phyloP scores from a whole-genome alignment of 2,329 filamentous ascomycete genomes.

The Colletotrichum sp. region DNA sequence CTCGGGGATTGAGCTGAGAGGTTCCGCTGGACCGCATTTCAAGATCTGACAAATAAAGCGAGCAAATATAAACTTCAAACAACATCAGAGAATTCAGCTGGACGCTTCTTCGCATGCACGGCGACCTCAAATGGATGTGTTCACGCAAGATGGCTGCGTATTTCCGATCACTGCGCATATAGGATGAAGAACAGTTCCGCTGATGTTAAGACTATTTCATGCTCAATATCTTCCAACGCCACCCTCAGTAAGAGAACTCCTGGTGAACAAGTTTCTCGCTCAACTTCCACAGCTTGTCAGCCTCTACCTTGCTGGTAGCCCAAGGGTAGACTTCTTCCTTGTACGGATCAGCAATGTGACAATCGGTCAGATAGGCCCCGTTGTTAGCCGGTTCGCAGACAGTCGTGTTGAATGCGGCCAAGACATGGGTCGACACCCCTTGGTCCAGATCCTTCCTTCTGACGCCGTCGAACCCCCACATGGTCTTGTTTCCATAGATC shows the following conservation, averaged over 20 bases:
- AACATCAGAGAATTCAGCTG: no score
- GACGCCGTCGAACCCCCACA: neutral
- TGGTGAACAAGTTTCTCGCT: neutral
- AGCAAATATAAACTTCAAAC: no score
- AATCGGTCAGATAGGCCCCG: neutral
- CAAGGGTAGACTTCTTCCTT: neutral
- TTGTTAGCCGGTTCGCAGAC: accelerated
- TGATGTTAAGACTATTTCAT: no score
- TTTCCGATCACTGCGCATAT: no score
- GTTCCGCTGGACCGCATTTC: neutral
- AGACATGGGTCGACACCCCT: neutral
- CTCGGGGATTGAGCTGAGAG: neutral
- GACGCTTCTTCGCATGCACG: no score
- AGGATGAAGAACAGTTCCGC: no score
- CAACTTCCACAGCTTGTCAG: neutral
- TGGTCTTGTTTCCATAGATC: neutral
- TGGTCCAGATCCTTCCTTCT: neutral
- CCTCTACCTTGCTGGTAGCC: neutral
- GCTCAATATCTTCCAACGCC: no score
- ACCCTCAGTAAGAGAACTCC: neutral
- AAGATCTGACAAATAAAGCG: no score
- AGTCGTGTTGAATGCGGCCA: neutral
- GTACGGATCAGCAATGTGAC: neutral
- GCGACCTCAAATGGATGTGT: no score
- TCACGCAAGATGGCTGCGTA: no score